Base-by-base conservation (phyloP, 352 stramenopile species). In the Pythium utonaiense region DNA sequence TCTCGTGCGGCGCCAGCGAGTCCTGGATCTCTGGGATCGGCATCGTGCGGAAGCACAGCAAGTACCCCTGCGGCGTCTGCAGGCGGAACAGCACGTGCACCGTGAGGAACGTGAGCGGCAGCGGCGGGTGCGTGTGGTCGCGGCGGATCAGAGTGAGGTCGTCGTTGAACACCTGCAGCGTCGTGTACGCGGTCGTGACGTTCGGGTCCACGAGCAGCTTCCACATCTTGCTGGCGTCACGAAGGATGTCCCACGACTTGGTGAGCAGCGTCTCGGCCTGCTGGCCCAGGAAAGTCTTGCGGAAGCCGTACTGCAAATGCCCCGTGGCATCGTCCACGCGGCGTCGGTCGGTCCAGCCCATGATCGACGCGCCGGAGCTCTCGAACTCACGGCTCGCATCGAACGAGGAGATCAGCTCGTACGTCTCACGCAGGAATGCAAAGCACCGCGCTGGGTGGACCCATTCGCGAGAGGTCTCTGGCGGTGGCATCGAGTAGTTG, bases 71-170 rank as follows among this genome's bases (percentile, higher is more conserved):
- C 8, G 69, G 63, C 10, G 75, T 88, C 59, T 87, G 68, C 25
- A 88, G 52, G 5, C 80, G 77, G 61, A 86, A 88, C 16, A 86
- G 66, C 34, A 89, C 71, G 60, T 86, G 66, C 24, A 79, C 72
- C 0, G 76, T 87, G 40, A 84, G 53, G 63, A 88, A 88, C 33
- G 67, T 83, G 53, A 78, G 63, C 8, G 71, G 59, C 44, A 84
- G 66, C 17, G 56, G 60, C 6, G 64, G 60, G 56, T 85, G 66
- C 50, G 71, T 74, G 52, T 86, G 74, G 64, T 88, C 74, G 33
- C 80, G 65, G 2, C 76, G 76, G 58, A 86, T 76, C 57, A 90
- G 77, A 28, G 69, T 71, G 8, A 90, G 38, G 48, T 86, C 71
- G 58, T 88, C 71, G 42, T 75, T 78, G 25, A 87, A 55, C 14